These are phyloP conservation scores for Melampsora medusae DNA, from an alignment of 1,284 basidiomycete genomes.

Conservation along the genomic window DNA sequence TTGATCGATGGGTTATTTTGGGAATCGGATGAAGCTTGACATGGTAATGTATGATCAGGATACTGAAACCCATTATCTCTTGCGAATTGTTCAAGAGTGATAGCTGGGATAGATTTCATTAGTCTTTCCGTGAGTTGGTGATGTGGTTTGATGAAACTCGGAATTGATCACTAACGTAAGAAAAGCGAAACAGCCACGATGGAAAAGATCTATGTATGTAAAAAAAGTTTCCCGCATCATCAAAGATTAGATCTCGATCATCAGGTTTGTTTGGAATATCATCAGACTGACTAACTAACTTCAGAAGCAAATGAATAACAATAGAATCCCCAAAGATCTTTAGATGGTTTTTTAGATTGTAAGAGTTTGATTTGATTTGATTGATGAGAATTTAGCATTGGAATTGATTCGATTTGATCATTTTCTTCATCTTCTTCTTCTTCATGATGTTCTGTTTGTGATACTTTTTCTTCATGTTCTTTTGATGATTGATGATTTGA, in stretches of 20 bases:
- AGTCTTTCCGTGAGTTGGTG: neutral
- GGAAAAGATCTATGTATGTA: slow-evolving; percentile 17
- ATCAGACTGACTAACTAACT: slow-evolving; percentile 3
- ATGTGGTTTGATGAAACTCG: neutral
- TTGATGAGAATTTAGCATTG: neutral
- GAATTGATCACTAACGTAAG: slow-evolving; percentile 15
- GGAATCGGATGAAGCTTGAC: slow-evolving; percentile 52
- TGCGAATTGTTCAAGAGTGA: slow-evolving; percentile 77
- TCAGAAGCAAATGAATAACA: slow-evolving; percentile 39
- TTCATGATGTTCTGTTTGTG: neutral
- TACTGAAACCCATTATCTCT: slow-evolving; percentile 72
- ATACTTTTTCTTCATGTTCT: too few species aligned
- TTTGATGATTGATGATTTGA: too few species aligned
- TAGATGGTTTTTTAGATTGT: neutral
- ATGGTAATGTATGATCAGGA: slow-evolving; percentile 64
- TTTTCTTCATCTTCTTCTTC: slow-evolving; percentile 8
- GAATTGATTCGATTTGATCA: neutral
- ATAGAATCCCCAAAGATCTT: slow-evolving; percentile 30
- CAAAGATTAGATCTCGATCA: neutral
- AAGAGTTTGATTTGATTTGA: neutral
- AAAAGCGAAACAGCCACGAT: slow-evolving; percentile 29
- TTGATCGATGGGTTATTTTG: neutral
- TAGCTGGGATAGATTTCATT: slow-evolving; percentile 59
- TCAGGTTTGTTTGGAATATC: neutral
- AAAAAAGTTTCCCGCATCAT: neutral